Evolutionary conservation across 257 asterid genomes (phyloP).

Genomic region (Asclepias syriaca): DNA sequence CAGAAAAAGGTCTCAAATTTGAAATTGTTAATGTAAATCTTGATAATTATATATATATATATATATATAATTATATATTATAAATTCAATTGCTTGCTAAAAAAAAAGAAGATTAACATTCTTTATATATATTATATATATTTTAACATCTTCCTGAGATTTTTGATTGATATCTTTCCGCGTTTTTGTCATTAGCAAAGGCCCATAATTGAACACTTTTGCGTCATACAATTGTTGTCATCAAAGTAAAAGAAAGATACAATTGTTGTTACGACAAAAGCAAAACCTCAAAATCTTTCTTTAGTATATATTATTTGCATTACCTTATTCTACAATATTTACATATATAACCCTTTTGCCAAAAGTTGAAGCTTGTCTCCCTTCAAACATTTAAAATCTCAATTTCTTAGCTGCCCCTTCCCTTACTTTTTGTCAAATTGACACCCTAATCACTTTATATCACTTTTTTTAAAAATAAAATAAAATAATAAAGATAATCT

Average conservation of each 20-base stretch:
- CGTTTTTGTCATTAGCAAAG: not conserved
- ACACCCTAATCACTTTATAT: not conserved
- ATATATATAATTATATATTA: no score
- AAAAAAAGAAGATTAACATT: not conserved
- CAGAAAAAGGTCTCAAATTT: no score
- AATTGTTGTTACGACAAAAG: constrained; percentile 19
- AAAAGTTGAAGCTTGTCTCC: constrained; percentile 31
- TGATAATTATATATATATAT: no score
- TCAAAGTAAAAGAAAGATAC: constrained; percentile 13
- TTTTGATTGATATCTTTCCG: not conserved
- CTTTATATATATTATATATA: no score
- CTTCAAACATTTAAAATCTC: not conserved
- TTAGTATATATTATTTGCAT: not conserved
- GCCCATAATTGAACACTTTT: constrained; percentile 17
- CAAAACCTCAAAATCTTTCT: constrained; percentile 17
- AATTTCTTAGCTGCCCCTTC: not conserved
- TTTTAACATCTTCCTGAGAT: not conserved
- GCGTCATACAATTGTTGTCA: constrained; percentile 5
- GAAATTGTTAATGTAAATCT: not conserved
- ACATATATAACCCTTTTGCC: constrained; percentile 5
- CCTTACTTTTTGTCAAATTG: constrained; percentile 9
- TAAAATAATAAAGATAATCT: no score
- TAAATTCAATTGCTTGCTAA: no score
- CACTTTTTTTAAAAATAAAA: no score
- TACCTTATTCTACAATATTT: constrained; percentile 12